Evolutionary conservation across 2,329 filamentous ascomycete genomes (phyloP).

Genomic region (Apiospora aurea): DNA sequence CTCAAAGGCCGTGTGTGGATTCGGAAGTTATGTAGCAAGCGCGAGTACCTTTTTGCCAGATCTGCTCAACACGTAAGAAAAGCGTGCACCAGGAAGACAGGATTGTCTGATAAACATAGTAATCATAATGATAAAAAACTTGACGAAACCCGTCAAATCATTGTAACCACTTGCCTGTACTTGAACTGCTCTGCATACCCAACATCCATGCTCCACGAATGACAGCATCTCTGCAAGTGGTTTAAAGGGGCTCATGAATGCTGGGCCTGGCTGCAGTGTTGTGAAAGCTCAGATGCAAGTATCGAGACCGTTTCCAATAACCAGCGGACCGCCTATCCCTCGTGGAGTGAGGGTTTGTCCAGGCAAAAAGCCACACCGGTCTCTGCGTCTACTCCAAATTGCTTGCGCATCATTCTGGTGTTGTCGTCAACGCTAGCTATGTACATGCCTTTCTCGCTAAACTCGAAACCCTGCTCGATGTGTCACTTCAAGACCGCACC

Average conservation of each 20-base stretch:
- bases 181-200: no score
- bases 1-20: background rate
- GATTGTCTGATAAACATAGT: background rate
- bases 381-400: background rate
- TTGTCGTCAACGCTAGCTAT: constrained; percentile 18
- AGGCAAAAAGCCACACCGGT: constrained; percentile 15
- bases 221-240: background rate
- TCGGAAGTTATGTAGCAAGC: background rate
- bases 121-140: background rate
- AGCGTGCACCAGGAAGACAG: background rate
- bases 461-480: constrained; percentile 6
- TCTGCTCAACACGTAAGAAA: background rate
- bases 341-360: background rate
- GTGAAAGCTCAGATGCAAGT: background rate
- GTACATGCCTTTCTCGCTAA: background rate
- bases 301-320: background rate
- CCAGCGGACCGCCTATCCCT: constrained; percentile 6
- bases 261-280: background rate
- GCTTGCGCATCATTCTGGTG: background rate
- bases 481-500: constrained; percentile 12
- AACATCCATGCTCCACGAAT: no score
- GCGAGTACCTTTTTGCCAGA: background rate
- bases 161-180: no score
- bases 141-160: background rate
- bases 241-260: background rate